phyloP scores from a whole-genome alignment of 441 rosid species.

The Bruguiera hainesii region DNA sequence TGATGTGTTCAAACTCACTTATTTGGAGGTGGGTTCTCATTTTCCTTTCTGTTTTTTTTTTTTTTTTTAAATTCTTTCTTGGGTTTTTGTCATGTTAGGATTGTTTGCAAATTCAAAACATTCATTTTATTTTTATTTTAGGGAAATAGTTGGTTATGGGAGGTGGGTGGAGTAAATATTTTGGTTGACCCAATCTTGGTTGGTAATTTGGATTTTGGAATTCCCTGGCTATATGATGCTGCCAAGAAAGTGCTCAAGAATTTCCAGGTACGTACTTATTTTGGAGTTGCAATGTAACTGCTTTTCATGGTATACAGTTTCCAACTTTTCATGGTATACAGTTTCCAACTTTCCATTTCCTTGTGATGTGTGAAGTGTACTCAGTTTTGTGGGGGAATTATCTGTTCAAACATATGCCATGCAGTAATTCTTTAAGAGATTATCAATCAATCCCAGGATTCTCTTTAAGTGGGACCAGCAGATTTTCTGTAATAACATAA shows the following conservation, averaged over 20 bases:
- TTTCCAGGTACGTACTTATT: slow-evolving; percentile 51
- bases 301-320: background rate
- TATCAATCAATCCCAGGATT: background rate
- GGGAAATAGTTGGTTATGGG: slow-evolving; percentile 97
- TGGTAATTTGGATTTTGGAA: slow-evolving; percentile 90
- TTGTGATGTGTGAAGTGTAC: background rate
- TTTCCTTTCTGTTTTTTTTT: background rate
- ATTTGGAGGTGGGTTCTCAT: slow-evolving; percentile 59
- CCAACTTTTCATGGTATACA: background rate
- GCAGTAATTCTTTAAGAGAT: background rate
- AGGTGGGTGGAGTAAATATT: slow-evolving; percentile 52
- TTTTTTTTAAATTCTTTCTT: background rate
- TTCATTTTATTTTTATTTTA: slow-evolving; percentile 22
- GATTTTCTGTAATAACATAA: background rate
- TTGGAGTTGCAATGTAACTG: slow-evolving; percentile 1
- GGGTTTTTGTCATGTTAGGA: background rate
- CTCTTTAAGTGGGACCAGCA: background rate
- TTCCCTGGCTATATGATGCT: slow-evolving; percentile 87
- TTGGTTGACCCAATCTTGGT: slow-evolving; percentile 86
- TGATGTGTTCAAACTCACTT: slow-evolving; percentile 60
- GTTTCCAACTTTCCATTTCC: background rate
- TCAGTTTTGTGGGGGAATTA: background rate
- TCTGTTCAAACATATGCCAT: background rate
- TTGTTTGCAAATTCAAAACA: background rate
- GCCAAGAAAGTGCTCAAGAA: slow-evolving; percentile 65